A percentile compares a stretch with the other conserved stretches of the same genome.
Conservation (phyloP, 2,329 filamentous ascomycete genomes). For the Lachnellula suecica region DNA sequence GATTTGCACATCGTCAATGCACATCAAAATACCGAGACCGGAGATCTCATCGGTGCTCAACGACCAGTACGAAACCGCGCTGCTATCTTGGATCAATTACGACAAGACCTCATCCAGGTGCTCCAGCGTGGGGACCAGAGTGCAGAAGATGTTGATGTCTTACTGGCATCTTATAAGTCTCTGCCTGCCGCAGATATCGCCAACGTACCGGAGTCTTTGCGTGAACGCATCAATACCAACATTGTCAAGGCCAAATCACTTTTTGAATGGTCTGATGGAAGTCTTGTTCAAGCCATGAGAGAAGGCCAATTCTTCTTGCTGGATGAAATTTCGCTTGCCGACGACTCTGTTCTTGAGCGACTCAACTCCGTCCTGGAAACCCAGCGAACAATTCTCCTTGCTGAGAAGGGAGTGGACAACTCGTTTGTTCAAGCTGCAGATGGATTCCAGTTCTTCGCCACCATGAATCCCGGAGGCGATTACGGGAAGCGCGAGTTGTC, state of each 20-base stretch:
- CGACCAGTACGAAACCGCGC: constrained; percentile 84
- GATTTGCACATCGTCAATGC: constrained; percentile 90
- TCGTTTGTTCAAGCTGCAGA: constrained; percentile 73
- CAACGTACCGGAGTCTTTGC: constrained; percentile 29
- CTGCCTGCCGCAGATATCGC: constrained; percentile 46
- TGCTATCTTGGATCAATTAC: constrained; percentile 65
- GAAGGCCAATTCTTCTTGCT: constrained; percentile 87
- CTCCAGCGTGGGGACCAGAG: constrained; percentile 44
- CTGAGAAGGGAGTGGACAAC: constrained; percentile 87
- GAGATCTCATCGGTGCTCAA: constrained; percentile 94
- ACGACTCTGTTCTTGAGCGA: constrained; percentile 94
- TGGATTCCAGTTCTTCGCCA: constrained; percentile 94
- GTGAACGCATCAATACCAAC: constrained; percentile 41
- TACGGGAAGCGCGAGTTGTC: constrained; percentile 98
- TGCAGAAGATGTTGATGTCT: constrained; percentile 56
- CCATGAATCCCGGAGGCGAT: constrained; percentile 98
- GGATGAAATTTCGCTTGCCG: constrained; percentile 95
- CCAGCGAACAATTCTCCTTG: constrained; percentile 79
- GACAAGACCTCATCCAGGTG: constrained; percentile 54
- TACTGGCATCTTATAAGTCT: constrained; percentile 44
- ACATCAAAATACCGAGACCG: constrained; percentile 97
- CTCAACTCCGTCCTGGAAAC: constrained; percentile 96
- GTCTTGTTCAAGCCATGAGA: constrained; percentile 91
- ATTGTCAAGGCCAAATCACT: constrained; percentile 73
- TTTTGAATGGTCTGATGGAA: constrained; percentile 96